Base-by-base conservation (phyloP, 257 asterid genomes). In the Thymus mandschuricus region DNA sequence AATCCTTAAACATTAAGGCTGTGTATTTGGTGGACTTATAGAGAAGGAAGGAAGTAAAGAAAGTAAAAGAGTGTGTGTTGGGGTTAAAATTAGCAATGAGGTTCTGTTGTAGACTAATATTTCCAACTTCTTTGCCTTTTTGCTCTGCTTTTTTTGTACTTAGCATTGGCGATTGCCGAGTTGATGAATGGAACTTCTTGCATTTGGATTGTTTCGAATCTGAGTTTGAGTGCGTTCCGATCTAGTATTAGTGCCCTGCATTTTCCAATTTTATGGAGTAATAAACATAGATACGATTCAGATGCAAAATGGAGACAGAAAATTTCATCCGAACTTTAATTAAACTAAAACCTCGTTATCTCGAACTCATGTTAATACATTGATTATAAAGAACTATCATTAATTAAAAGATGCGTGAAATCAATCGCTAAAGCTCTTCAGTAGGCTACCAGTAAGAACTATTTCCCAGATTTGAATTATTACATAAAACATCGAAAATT, bases 1-100 rank as follows among this genome's bases (percentile, higher is more conserved):
- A 65, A 48, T 73, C 96, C 96, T 33, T 89, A 78, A 89, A 61
- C 56, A 12, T 45, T 15, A 5, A 41, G 15, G 11, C 28, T 15
- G 1, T 60, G 40, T 46, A 6, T 34, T 38, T 71, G 41, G 11
- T 29, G 27, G 27, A 48, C 21, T 34, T 45, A 28, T 21, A 71
- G 44, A 40, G n/a, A 58, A 28, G 8, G n/a, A 41, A 11, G 38
- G 33, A 44, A n/a, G 1, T 6, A 13, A 12, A 69, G 40, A 60
- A 7, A 44, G 67, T 6, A 2, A 12, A 34, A 40, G 60, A 34
- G 5, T 46, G 45, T 30, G 4, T 13, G 21, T 21, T 21, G 38
- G 9, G 6, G 10, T 62, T 4, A 59, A 45, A 30, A 46, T 10
- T 30, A 48, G 61, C 75, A 33, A 71, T 48, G 51, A 21, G 60